phyloP scores from a whole-genome alignment of 2,329 filamentous ascomycete genomes.

The Xenosphaeropsis pyriputrescens region DNA sequence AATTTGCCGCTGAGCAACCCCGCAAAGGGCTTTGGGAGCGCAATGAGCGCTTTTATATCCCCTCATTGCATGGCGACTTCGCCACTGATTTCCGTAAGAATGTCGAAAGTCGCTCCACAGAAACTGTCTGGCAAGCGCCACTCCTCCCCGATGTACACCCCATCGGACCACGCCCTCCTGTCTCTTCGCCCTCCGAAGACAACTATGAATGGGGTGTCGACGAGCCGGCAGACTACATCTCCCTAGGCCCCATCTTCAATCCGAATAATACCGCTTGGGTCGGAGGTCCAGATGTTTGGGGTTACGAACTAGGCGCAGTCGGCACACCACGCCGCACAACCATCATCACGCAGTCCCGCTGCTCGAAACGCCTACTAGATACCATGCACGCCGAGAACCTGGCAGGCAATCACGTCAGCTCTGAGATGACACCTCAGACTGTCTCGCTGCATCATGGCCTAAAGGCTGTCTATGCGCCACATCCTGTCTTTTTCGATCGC shows the following conservation, averaged over 20 bases:
- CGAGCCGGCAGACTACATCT: conserved; percentile 55
- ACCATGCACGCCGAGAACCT: conserved; percentile 68
- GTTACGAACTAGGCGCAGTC: conserved; percentile 39
- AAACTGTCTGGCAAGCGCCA: conserved; percentile 45
- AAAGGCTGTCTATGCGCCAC: conserved; percentile 65
- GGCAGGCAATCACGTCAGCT: conserved; percentile 59
- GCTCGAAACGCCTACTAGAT: conserved; percentile 57
- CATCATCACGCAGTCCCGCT: conserved; percentile 63
- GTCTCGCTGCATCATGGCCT: conserved; percentile 63
- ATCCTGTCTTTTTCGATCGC: conserved; percentile 68
- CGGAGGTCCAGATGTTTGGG: conserved; percentile 40
- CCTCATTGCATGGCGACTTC: conserved; percentile 51
- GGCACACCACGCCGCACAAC: conserved; percentile 49
- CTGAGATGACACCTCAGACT: conserved; percentile 67
- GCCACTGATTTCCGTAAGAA: conserved; percentile 49
- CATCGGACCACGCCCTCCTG: conserved; percentile 48
- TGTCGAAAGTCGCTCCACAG: conserved; percentile 29
- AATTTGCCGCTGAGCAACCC: conserved; percentile 53
- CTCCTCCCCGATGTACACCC: conserved; percentile 44
- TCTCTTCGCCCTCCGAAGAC: conserved; percentile 41
- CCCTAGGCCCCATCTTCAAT: conserved; percentile 64
- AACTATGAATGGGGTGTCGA: conserved; percentile 63
- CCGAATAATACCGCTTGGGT: conserved; percentile 60
- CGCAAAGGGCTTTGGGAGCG: conserved; percentile 63
- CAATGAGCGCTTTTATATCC: conserved; percentile 59